Base-by-base conservation (phyloP, 345 rosid species). In the Eucalyptus regnans region DNA sequence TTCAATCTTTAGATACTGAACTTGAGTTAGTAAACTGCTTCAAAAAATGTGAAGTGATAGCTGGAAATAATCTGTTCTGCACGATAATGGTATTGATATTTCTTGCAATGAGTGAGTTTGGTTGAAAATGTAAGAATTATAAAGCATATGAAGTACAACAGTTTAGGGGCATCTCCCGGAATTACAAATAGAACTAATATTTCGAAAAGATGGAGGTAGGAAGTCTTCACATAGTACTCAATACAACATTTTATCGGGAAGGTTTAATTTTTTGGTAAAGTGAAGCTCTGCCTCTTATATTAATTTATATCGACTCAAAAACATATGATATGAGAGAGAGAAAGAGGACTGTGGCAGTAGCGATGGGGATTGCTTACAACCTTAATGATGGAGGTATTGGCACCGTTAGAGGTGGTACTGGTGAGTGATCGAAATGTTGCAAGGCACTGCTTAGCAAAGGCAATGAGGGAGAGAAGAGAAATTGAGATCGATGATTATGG, bases 201-300 rank as follows among this genome's bases (percentile, higher is more conserved):
- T 50, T 50, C 17, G 14, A 50, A 50, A 50, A 50, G 17, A 50
- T 50, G 52, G 0, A 6, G 3, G 3, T 50, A 50, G 18, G 0
- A 50, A 50, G 18, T 50, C 52, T 50, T 3, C 52, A 50, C 18
- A 8, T 54, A 2, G 52, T 50, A 15, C 1, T 50, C 3, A 15
- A 50, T 5, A 50, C 0, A 50, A 15, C 18, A 6, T 50, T 50
- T 50, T 7, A 1, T 50, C 0, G 0, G 17, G 17, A 50, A 50
- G 52, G 52, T 50, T 50, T 50, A 50, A 50, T 15, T 14, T 49
- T 50, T 50, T 50, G 52, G 52, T 50, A 50, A 15, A 14, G 3
- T 50, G 18, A 50, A 50, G 6, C 52, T 50, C 0, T 50, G 52
- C 2, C 50, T 49, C 4, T 12, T 49, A 49, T 49, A 12, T 49